A percentile compares a stretch with the other conserved stretches of the same genome.
Evolutionary conservation across 805 yeast species (phyloP).

Genomic region (Clavispora asparagi): DNA sequence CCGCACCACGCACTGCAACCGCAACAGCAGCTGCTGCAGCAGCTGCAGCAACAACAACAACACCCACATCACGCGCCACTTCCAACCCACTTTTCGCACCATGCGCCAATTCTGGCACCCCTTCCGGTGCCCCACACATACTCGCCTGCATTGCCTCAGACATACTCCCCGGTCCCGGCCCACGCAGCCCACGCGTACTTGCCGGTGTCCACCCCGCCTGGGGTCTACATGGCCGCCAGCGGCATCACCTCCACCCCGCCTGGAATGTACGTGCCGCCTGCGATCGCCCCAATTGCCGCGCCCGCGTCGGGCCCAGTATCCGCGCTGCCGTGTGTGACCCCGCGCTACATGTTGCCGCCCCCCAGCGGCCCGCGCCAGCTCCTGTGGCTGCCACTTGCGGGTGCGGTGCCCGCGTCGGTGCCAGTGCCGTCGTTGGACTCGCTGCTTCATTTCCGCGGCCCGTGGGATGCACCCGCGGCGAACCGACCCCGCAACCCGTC

Average conservation of each 20-base stretch:
- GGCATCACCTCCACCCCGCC: not conserved
- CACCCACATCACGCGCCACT: no score
- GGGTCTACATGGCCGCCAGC: not conserved
- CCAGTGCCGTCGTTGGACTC: constrained; percentile 19
- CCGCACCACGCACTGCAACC: no score
- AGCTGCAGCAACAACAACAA: no score
- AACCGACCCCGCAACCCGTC: constrained; percentile 42
- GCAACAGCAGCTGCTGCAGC: no score
- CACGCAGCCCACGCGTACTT: not conserved
- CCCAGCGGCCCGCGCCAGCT: not conserved
- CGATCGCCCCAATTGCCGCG: not conserved
- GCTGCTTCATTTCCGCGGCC: constrained; percentile 30
- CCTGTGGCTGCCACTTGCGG: not conserved
- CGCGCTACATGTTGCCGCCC: not conserved
- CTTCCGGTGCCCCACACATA: not conserved
- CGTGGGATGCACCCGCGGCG: constrained; percentile 21
- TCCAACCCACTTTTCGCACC: not conserved
- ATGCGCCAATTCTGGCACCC: not conserved
- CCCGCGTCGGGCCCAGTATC: not conserved
- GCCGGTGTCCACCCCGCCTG: not conserved
- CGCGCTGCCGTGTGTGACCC: not conserved
- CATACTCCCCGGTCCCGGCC: not conserved
- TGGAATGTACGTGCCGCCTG: not conserved
- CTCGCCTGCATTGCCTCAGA: not conserved
- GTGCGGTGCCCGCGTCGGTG: constrained; percentile 1